Conservation (phyloP, 192 early-diverging fungal species). For the Anaeromyces robustus region DNA sequence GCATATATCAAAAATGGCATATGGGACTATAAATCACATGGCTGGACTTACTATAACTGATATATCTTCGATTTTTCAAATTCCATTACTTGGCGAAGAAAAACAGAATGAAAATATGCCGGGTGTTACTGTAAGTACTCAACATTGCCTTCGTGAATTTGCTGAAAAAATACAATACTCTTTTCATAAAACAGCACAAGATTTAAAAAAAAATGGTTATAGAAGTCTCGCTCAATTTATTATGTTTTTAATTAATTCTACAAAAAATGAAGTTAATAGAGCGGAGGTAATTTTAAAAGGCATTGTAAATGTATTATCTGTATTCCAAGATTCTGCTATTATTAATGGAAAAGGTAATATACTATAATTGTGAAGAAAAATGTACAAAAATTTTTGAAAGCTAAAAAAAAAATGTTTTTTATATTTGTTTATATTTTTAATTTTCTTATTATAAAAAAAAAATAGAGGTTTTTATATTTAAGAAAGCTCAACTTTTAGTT, state of each 20-base stretch:
- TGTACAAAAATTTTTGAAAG: no score
- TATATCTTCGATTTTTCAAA: neutral
- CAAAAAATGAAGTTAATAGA: neutral
- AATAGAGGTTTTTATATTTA: slow-evolving; percentile 47
- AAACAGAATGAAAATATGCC: neutral
- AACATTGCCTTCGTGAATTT: neutral
- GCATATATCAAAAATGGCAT: slow-evolving; percentile 49
- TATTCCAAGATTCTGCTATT: slow-evolving; percentile 41
- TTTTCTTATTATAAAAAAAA: no score
- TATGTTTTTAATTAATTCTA: neutral
- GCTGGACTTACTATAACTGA: neutral
- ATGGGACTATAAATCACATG: neutral
- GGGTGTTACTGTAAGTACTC: neutral
- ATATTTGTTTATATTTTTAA: no score
- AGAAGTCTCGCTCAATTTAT: neutral
- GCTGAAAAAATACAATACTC: neutral
- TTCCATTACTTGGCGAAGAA: neutral
- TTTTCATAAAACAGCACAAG: neutral
- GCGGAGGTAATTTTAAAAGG: slow-evolving; percentile 37
- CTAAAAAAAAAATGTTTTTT: no score
- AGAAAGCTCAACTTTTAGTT: slow-evolving; percentile 58
- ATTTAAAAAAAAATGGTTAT: neutral
- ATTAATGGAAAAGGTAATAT: slow-evolving; percentile 21
- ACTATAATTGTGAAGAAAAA: no score
- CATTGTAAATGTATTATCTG: slow-evolving; percentile 47